Conservation (phyloP, 2,329 filamentous ascomycete genomes). For the Colletotrichum endophyticum region DNA sequence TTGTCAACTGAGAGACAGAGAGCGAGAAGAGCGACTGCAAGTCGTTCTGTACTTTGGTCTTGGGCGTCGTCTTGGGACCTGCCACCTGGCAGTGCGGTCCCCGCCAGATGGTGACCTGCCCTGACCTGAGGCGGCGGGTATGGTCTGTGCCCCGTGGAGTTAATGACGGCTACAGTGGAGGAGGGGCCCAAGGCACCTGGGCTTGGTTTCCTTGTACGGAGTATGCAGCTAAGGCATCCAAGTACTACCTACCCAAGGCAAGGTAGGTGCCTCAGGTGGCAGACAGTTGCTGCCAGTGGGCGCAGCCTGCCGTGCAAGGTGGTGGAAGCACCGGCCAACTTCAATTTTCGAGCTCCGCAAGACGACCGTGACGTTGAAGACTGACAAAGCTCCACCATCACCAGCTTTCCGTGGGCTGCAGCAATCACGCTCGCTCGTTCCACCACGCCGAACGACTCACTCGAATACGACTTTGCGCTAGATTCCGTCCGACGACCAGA, state of each 20-base stretch:
- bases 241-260: background rate
- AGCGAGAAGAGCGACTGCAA: background rate
- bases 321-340: conserved; percentile 10
- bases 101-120: background rate
- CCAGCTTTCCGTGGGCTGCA: conserved; percentile 6
- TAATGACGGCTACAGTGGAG: background rate
- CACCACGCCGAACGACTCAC: background rate
- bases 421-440: background rate
- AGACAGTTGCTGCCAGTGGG: background rate
- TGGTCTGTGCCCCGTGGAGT: background rate
- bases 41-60: background rate
- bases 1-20: background rate
- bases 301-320: background rate
- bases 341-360: conserved; percentile 19
- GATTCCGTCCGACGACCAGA: background rate
- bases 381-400: conserved; percentile 17
- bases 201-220: too few relatives aligned
- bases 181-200: background rate
- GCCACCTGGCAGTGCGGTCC: background rate
- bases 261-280: conserved; percentile 1
- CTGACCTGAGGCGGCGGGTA: background rate
- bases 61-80: background rate
- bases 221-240: too few relatives aligned
- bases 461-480: background rate
- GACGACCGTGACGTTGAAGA: conserved; percentile 17